Evolutionary conservation across 129 eudicot genomes (phyloP), one percentile per base, ranked within the genome.

Genomic region (Lonicera japonica): DNA sequence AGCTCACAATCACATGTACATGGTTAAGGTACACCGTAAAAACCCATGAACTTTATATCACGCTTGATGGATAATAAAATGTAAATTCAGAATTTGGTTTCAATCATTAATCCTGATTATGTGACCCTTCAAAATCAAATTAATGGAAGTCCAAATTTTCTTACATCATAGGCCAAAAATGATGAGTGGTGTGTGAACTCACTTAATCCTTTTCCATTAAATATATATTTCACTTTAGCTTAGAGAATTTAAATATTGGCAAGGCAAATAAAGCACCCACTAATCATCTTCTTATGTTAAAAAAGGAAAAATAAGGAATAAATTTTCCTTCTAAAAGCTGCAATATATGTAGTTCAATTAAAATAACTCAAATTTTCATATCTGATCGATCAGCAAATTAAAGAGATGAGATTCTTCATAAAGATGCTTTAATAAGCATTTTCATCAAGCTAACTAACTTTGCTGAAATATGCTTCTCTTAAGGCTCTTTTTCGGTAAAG

Each of bases 131-230:
- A n/a, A n/a, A n/a, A 6, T 29, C 36, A 29, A 1, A 29, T 1
- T 29, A 29, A 29, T 1, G 36, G 36, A 29, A 6, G 36, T 29
- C 36, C 36, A 29, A 29, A 1, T 29, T 6, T 1, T 29, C 4
- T 29, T 48, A 2, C 20, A 61, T 43, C 34, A 40, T 48, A 64
- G 59, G 69, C 50, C 25, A 64, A 50, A 48, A 8, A 50, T 48
- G 47, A 15, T 51, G 69, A 38, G 58, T 64, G 48, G 23, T 29
- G 21, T 47, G 14, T 47, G 53, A 20, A 50, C 55, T 64, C 69
- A 29, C 47, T 43, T 43, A 14, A 64, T 48, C 19, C 47, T 56
- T 60, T 63, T 41, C 23, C 43, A 41, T 62, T 12, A 43, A 45
- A 23, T 63, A 63, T 43, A 43, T 43, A 56, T 63, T 21, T n/a